Evolutionary conservation across 1,284 basidiomycete genomes (phyloP).

Genomic region (Naganishia albida): DNA sequence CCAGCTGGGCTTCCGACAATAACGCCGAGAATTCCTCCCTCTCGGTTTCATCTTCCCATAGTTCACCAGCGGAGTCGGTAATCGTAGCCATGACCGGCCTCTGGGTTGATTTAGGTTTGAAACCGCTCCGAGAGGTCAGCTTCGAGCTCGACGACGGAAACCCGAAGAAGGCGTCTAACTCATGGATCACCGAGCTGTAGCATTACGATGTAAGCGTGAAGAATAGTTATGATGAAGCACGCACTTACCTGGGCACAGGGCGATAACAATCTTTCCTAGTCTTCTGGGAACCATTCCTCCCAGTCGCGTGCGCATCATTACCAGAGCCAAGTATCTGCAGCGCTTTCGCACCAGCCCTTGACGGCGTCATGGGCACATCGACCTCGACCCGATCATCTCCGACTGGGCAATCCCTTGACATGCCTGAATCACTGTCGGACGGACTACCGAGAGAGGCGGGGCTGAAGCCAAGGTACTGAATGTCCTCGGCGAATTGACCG

Average conservation of each 20-base stretch:
- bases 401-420: background rate
- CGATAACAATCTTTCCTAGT: conserved; percentile 5
- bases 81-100: background rate
- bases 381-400: background rate
- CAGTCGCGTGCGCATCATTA: background rate
- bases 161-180: conserved; percentile 22
- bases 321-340: conserved; percentile 21
- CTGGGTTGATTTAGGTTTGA: no score
- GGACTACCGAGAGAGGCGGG: conserved; percentile 19
- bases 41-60: background rate
- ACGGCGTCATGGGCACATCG: conserved; percentile 28
- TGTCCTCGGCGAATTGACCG: background rate
- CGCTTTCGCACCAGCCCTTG: conserved; percentile 31
- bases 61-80: background rate
- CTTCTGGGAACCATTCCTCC: conserved; percentile 1
- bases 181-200: conserved; percentile 4
- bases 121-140: background rate
- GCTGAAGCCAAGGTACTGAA: conserved; percentile 5
- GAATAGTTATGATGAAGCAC: no score
- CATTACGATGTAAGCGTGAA: no score
- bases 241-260: conserved; percentile 14
- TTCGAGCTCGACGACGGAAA: background rate
- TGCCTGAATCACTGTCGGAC: conserved; percentile 9
- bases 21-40: conserved; percentile 4
- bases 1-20: background rate